phyloP scores from a whole-genome alignment of 495 filamentous ascomycete genomes.

The Talaromyces nanjingensis region DNA sequence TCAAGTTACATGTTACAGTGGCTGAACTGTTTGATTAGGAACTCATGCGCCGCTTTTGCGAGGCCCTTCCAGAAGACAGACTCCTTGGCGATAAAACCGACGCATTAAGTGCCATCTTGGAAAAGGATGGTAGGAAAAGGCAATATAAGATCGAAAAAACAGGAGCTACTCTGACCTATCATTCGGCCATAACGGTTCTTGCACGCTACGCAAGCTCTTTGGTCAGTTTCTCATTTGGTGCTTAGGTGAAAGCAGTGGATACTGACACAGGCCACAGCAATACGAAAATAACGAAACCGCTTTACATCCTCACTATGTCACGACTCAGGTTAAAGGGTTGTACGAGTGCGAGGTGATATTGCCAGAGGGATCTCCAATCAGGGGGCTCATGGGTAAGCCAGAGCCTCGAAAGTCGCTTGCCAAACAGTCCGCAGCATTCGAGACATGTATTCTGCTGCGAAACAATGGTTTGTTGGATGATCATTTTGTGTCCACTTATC shows the following conservation, averaged over 20 bases:
- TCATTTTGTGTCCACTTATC: slow-evolving; percentile 64
- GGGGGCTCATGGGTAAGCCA: slow-evolving; percentile 52
- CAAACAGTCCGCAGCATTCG: slow-evolving; percentile 88
- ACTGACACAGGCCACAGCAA: slow-evolving; percentile 33
- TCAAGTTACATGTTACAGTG: slow-evolving; percentile 9
- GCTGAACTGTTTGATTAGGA: slow-evolving; percentile 16
- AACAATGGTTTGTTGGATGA: slow-evolving; percentile 62
- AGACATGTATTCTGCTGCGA: slow-evolving; percentile 67
- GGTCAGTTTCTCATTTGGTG: slow-evolving; percentile 27
- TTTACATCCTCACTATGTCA: slow-evolving; percentile 55
- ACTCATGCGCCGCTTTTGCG: slow-evolving; percentile 67
- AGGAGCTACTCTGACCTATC: slow-evolving; percentile 75
- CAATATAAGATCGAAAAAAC: slow-evolving; percentile 59
- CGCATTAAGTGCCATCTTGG: slow-evolving; percentile 47
- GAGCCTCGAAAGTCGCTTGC: slow-evolving; percentile 63
- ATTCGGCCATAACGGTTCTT: slow-evolving; percentile 59
- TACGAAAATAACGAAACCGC: slow-evolving; percentile 45
- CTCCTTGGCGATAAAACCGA: slow-evolving; percentile 56
- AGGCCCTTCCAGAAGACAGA: slow-evolving; percentile 67
- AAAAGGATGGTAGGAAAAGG: slow-evolving; percentile 45
- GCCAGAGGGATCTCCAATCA: slow-evolving; percentile 68
- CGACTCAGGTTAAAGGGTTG: slow-evolving; percentile 46
- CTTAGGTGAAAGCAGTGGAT: slow-evolving; percentile 11
- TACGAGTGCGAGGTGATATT: slow-evolving; percentile 79
- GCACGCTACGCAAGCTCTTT: slow-evolving; percentile 54